These are phyloP conservation scores for Quercus mongolica DNA, from an alignment of 306 rosid genomes.

Conservation along the genomic window DNA sequence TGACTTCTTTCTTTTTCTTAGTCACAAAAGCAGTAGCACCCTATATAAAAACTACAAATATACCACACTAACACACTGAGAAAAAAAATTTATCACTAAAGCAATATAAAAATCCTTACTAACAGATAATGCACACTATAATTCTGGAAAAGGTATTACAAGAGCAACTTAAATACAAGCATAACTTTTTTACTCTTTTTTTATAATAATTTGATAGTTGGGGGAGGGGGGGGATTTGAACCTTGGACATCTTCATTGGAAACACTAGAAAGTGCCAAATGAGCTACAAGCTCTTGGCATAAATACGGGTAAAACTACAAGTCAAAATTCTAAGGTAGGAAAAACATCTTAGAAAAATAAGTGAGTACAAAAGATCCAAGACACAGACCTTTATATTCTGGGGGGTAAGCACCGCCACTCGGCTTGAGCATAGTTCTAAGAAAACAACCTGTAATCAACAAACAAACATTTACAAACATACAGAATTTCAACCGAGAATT, in stretches of 20 bases:
- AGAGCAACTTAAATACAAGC: not conserved
- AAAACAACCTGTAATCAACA: slow-evolving; percentile 72
- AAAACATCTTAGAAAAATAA: not conserved
- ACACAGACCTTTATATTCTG: slow-evolving; percentile 75
- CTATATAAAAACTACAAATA: not conserved
- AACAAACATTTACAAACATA: slow-evolving; percentile 14
- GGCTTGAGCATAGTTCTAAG: slow-evolving; percentile 85
- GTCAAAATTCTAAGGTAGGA: not conserved
- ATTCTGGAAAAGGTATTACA: not conserved
- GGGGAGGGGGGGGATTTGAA: no score
- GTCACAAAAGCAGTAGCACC: not conserved
- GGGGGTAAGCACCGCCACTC: slow-evolving; percentile 65
- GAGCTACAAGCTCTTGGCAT: no score
- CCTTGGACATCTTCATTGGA: no score
- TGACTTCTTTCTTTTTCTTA: not conserved
- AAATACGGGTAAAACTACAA: not conserved
- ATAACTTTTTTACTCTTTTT: no score
- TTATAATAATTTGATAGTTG: no score
- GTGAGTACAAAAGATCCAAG: slow-evolving; percentile 8
- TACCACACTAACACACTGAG: no score
- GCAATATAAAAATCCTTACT: no score
- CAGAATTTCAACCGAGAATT: not conserved
- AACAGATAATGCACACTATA: no score
- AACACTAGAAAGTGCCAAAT: no score
- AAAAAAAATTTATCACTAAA: no score